phyloP scores from a whole-genome alignment of 179 eudicot genomes.

The Carnegiea gigantea region DNA sequence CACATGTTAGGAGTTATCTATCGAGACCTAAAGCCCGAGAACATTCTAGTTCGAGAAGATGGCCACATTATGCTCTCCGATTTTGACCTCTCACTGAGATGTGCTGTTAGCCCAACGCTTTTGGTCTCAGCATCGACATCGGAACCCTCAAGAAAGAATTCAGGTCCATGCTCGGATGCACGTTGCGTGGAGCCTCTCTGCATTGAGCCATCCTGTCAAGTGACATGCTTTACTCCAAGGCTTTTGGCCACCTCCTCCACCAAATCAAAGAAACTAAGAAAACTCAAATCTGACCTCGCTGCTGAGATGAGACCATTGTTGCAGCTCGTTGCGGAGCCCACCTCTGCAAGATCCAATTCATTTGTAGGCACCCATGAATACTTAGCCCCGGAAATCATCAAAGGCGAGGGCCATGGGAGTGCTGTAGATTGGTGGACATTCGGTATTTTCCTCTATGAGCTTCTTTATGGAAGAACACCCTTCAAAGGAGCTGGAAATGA shows the following conservation, averaged over 20 bases:
- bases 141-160: slow-evolving; percentile 30
- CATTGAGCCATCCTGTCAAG: slow-evolving; percentile 48
- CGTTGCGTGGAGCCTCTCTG: slow-evolving; percentile 52
- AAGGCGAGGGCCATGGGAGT: slow-evolving; percentile 90
- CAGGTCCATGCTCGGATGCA: slow-evolving; percentile 33
- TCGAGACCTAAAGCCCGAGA: slow-evolving; percentile 51
- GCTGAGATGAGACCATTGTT: slow-evolving; percentile 40
- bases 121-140: slow-evolving; percentile 41
- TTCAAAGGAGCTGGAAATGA: slow-evolving; percentile 79
- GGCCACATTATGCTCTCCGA: slow-evolving; percentile 59
- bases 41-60: slow-evolving; percentile 52
- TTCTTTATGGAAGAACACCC: slow-evolving; percentile 87
- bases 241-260: slow-evolving; percentile 26
- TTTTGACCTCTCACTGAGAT: slow-evolving; percentile 51
- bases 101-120: slow-evolving; percentile 49
- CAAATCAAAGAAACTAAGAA: slow-evolving; percentile 35
- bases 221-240: slow-evolving; percentile 45
- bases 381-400: slow-evolving; percentile 80
- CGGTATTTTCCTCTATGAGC: slow-evolving; percentile 77
- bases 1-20: slow-evolving; percentile 57
- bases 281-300: slow-evolving; percentile 42
- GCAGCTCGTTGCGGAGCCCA: slow-evolving; percentile 51
- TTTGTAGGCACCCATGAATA: slow-evolving; percentile 92
- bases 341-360: slow-evolving; percentile 72
- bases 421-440: slow-evolving; percentile 97